Conservation (phyloP, 2,329 filamentous ascomycete species). For the Aspergillus novofumigatus region DNA sequence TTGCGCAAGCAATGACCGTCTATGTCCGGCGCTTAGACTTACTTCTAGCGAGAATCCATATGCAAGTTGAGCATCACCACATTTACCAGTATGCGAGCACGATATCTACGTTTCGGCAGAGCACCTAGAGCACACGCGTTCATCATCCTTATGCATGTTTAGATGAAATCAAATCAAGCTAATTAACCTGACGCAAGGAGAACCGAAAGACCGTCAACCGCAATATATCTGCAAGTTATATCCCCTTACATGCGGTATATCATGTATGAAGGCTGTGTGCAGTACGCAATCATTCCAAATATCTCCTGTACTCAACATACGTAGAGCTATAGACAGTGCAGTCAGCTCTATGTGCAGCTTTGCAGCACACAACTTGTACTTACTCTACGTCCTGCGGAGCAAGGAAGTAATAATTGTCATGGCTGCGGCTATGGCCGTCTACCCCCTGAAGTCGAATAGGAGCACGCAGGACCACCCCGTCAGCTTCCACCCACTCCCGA, state of each 20-base stretch:
- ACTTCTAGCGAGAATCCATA: neutral
- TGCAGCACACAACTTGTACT: neutral
- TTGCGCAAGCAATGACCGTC: constrained; percentile 30
- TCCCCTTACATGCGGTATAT: neutral
- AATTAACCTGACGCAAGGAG: neutral
- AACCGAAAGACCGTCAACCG: neutral
- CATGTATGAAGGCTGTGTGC: neutral
- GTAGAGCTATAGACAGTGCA: neutral
- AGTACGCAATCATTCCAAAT: neutral
- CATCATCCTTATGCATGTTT: neutral
- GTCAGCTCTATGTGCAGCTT: too few species aligned
- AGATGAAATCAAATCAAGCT: neutral
- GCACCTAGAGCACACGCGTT: neutral
- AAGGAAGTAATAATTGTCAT: neutral
- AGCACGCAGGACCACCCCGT: too few species aligned
- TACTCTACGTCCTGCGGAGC: neutral
- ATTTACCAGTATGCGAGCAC: neutral
- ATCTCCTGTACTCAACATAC: neutral
- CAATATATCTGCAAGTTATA: neutral
- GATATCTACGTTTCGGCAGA: neutral
- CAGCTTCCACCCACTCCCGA: neutral
- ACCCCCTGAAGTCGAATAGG: neutral
- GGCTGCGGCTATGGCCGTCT: too few species aligned
- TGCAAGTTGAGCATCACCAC: neutral
- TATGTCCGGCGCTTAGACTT: neutral